These are phyloP conservation scores for Trichoderma asperellum DNA, from an alignment of 2,329 filamentous ascomycete species.

Conservation along the genomic window DNA sequence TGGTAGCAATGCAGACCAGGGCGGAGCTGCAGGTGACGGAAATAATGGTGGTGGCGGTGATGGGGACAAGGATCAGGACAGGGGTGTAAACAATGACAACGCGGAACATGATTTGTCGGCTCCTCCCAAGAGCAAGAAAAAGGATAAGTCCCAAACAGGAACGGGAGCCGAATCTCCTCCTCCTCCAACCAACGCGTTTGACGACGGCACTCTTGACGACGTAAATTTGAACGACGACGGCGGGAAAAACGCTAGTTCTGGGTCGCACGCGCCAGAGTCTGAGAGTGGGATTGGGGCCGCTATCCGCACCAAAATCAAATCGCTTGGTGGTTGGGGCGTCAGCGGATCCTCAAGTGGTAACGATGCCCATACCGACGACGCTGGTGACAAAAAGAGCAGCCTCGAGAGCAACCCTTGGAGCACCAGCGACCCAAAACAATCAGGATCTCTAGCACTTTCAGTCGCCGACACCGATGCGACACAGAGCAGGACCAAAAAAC, in stretches of 20 bases:
- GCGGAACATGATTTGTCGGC: constrained; percentile 38
- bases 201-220: constrained; percentile 61
- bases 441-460: constrained; percentile 49
- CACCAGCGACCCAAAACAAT: constrained; percentile 55
- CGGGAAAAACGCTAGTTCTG: constrained; percentile 60
- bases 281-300: constrained; percentile 58
- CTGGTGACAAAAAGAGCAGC: constrained; percentile 48
- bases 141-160: constrained; percentile 40
- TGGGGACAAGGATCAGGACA: constrained; percentile 45
- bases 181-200: constrained; percentile 45
- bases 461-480: constrained; percentile 52
- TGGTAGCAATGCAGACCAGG: constrained; percentile 27
- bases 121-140: constrained; percentile 46
- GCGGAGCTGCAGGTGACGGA: constrained; percentile 31
- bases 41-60: constrained; percentile 35
- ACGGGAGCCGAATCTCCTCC: constrained; percentile 34
- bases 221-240: constrained; percentile 66
- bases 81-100: constrained; percentile 32
- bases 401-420: constrained; percentile 56
- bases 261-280: constrained; percentile 52
- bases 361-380: constrained; percentile 37
- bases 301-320: constrained; percentile 65
- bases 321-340: constrained; percentile 37
- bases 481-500: constrained; percentile 46
- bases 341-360: constrained; percentile 42